These are phyloP conservation scores for Scedosporium apiospermum DNA, from an alignment of 2,329 filamentous ascomycete species.

Conservation along the genomic window DNA sequence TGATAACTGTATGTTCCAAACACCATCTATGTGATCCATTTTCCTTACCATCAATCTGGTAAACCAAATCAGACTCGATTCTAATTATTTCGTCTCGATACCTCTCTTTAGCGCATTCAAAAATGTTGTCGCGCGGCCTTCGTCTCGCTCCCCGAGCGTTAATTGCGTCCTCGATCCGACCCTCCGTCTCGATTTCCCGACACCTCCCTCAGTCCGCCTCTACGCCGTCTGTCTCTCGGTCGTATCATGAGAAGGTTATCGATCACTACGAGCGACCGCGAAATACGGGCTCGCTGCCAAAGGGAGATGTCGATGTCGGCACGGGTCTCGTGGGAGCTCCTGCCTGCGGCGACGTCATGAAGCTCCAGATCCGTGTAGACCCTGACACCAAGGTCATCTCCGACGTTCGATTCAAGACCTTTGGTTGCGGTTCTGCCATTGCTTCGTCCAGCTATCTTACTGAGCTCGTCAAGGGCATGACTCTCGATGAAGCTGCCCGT, in stretches of 20 bases:
- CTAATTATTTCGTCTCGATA: not conserved
- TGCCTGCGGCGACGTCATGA: slow-evolving; percentile 87
- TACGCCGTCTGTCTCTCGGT: not conserved
- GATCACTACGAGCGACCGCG: slow-evolving; percentile 44
- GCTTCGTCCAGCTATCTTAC: slow-evolving; percentile 92
- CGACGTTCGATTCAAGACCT: slow-evolving; percentile 97
- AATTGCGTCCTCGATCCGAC: slow-evolving; percentile 1
- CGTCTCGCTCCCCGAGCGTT: slow-evolving; percentile 2
- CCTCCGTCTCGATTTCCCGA: not conserved
- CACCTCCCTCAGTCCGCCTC: slow-evolving; percentile 1
- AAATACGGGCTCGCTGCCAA: slow-evolving; percentile 51
- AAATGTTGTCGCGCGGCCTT: slow-evolving; percentile 3
- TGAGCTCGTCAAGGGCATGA: slow-evolving; percentile 95
- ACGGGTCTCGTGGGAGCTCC: slow-evolving; percentile 86
- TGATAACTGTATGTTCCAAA: not conserved
- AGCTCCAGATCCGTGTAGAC: slow-evolving; percentile 72
- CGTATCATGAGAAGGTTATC: slow-evolving; percentile 18
- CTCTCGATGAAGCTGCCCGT: slow-evolving; percentile 77
- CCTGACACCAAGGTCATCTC: slow-evolving; percentile 78
- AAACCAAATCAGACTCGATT: not conserved
- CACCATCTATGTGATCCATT: not conserved
- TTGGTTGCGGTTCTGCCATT: slow-evolving; percentile 90
- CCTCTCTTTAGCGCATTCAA: not conserved
- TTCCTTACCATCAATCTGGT: too few relatives aligned
- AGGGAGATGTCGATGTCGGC: slow-evolving; percentile 73